Percentiles rank a stretch among this genome's conserved stretches.
phyloP scores from a whole-genome alignment of 257 asterid genomes.

The Verbascum thapsus region DNA sequence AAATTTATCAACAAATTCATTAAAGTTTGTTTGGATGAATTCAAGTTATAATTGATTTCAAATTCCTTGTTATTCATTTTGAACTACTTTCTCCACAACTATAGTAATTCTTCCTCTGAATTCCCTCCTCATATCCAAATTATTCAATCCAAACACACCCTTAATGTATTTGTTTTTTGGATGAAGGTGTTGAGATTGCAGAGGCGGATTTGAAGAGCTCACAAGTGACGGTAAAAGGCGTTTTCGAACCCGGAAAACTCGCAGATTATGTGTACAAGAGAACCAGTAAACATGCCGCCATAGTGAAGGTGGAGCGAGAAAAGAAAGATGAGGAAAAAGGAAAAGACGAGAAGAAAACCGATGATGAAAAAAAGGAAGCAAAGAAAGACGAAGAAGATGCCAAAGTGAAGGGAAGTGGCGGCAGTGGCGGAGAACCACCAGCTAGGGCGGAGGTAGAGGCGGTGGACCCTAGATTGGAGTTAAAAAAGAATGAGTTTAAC shows the following conservation, averaged over 20 bases:
- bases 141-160: too few species aligned
- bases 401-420: conserved; percentile 35
- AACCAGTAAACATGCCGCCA: conserved; percentile 62
- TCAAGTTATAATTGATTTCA: too few species aligned
- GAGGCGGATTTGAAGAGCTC: conserved; percentile 76
- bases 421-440: conserved; percentile 26
- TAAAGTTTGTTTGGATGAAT: too few species aligned
- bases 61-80: too few species aligned
- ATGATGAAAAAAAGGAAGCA: too few species aligned
- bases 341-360: conserved; percentile 34
- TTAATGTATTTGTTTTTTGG: too few species aligned
- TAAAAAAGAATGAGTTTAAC: conserved; percentile 50
- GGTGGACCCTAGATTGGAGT: conserved; percentile 44
- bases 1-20: too few species aligned
- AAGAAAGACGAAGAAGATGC: conserved; percentile 37
- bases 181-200: conserved; percentile 68
- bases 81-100: too few species aligned
- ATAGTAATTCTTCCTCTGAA: too few species aligned
- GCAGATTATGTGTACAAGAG: conserved; percentile 58
- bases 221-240: conserved; percentile 73
- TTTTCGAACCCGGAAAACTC: conserved; percentile 51
- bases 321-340: conserved; percentile 51
- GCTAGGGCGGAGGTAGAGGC: conserved; percentile 21
- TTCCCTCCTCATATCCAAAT: too few species aligned
- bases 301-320: conserved; percentile 63